Conservation (phyloP, 768 basidiomycete species). For the Naganishia randhawae region DNA sequence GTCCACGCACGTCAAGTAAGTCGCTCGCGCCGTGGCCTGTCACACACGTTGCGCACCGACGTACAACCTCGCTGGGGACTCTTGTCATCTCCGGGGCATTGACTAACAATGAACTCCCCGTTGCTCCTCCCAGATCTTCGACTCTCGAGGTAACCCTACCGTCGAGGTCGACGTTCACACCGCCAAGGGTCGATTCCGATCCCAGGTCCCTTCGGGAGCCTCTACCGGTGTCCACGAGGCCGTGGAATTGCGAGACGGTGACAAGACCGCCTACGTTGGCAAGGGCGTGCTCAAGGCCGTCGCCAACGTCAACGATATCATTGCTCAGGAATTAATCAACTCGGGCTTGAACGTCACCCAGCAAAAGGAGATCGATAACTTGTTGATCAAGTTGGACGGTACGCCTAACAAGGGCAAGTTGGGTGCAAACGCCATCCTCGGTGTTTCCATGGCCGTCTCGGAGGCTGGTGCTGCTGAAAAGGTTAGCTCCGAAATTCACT, state of each 20-base stretch:
- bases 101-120: not conserved
- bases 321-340: constrained; percentile 83
- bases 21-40: constrained; percentile 28
- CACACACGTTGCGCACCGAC: constrained; percentile 17
- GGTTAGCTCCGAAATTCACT: constrained; percentile 39
- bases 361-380: constrained; percentile 94
- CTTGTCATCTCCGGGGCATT: not conserved
- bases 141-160: constrained; percentile 90
- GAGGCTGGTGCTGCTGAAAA: constrained; percentile 93
- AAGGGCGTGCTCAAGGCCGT: constrained; percentile 97
- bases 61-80: not conserved
- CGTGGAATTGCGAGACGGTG: constrained; percentile 95
- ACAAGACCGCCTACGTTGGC: constrained; percentile 86
- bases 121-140: constrained; percentile 72
- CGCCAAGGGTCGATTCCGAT: constrained; percentile 66
- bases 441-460: constrained; percentile 91
- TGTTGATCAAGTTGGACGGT: constrained; percentile 96
- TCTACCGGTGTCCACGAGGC: constrained; percentile 98
- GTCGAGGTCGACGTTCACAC: constrained; percentile 91
- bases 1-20: constrained; percentile 85
- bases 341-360: constrained; percentile 75
- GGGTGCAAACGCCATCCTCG: constrained; percentile 98
- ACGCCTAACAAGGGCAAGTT: constrained; percentile 98
- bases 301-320: constrained; percentile 82
- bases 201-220: constrained; percentile 94